These are phyloP conservation scores for Monosporascus sp. DNA, from an alignment of 2,329 filamentous ascomycete genomes.

Conservation along the genomic window DNA sequence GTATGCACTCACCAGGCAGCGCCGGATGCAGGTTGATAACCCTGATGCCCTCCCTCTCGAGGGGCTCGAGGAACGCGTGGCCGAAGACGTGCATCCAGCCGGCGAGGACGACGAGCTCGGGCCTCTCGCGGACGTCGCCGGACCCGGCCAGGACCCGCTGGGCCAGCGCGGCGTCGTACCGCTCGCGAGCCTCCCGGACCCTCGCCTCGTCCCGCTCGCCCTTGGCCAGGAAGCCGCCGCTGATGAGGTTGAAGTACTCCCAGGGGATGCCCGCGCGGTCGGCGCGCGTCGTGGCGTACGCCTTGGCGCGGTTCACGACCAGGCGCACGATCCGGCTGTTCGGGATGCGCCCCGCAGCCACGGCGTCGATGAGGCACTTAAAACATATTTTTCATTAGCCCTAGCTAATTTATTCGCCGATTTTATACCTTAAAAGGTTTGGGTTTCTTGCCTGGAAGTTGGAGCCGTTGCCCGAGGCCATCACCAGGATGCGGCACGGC, in stretches of 20 bases:
- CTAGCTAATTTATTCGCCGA: too few species aligned
- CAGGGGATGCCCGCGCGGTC: slow-evolving; percentile 60
- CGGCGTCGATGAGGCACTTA: slow-evolving; percentile 44
- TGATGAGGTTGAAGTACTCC: slow-evolving; percentile 75
- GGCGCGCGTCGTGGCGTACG: slow-evolving; percentile 37
- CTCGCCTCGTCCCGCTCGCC: slow-evolving; percentile 54
- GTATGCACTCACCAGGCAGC: slow-evolving; percentile 30
- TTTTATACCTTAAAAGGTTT: too few species aligned
- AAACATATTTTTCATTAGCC: too few species aligned
- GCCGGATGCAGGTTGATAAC: slow-evolving; percentile 83
- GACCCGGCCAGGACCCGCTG: slow-evolving; percentile 51
- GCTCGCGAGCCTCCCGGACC: slow-evolving; percentile 53
- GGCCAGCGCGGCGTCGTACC: slow-evolving; percentile 73
- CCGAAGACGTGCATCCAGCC: slow-evolving; percentile 87
- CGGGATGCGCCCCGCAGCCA: slow-evolving; percentile 31
- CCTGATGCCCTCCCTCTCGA: slow-evolving; percentile 55
- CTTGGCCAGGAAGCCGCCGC: slow-evolving; percentile 57
- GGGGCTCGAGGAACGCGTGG: slow-evolving; percentile 61
- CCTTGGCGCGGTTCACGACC: slow-evolving; percentile 43
- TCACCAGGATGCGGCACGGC: background rate
- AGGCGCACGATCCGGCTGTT: slow-evolving; percentile 39
- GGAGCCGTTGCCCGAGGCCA: background rate
- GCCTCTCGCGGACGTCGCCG: slow-evolving; percentile 38
- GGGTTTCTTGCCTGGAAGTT: slow-evolving; percentile 58
- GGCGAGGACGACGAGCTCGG: slow-evolving; percentile 73